Conservation (phyloP, 1,284 basidiomycete species). For the Austropuccinia psidii region DNA sequence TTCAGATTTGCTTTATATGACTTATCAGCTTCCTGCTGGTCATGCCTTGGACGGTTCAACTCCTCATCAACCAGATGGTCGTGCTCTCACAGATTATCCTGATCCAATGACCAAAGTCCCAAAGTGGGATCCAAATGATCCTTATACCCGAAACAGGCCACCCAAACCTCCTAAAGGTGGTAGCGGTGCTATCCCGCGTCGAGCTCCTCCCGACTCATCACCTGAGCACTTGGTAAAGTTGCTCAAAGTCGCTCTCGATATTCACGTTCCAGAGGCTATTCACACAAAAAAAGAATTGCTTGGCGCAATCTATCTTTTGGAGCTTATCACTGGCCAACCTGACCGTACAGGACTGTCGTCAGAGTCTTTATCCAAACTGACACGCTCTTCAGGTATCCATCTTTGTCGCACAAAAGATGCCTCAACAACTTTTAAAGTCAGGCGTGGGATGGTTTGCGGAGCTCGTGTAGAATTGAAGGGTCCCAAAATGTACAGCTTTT, state of each 20-base stretch:
- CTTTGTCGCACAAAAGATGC: constrained; percentile 69
- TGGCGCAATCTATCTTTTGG: constrained; percentile 73
- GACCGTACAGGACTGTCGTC: constrained; percentile 57
- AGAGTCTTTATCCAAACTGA: constrained; percentile 50
- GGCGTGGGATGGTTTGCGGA: constrained; percentile 72
- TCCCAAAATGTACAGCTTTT: constrained; percentile 86
- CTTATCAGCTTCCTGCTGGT: constrained; percentile 61
- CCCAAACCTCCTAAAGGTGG: constrained; percentile 66
- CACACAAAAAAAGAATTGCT: constrained; percentile 69
- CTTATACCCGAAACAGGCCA: constrained; percentile 65
- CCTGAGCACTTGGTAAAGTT: constrained; percentile 64
- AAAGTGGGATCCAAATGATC: constrained; percentile 66
- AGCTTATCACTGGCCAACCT: constrained; percentile 78
- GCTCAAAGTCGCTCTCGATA: constrained; percentile 75
- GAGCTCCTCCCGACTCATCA: constrained; percentile 55
- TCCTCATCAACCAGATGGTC: constrained; percentile 45
- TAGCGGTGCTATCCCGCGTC: constrained; percentile 59
- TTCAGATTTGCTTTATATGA: constrained; percentile 89
- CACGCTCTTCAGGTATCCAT: constrained; percentile 63
- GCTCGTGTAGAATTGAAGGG: constrained; percentile 84
- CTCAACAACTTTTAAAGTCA: constrained; percentile 73
- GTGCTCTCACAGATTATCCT: constrained; percentile 46
- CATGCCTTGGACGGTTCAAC: constrained; percentile 43
- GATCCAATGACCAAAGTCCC: constrained; percentile 55
- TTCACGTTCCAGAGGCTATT: constrained; percentile 53